Conservation (phyloP, 2,329 filamentous ascomycete genomes). For the Aspergillus clavatus region DNA sequence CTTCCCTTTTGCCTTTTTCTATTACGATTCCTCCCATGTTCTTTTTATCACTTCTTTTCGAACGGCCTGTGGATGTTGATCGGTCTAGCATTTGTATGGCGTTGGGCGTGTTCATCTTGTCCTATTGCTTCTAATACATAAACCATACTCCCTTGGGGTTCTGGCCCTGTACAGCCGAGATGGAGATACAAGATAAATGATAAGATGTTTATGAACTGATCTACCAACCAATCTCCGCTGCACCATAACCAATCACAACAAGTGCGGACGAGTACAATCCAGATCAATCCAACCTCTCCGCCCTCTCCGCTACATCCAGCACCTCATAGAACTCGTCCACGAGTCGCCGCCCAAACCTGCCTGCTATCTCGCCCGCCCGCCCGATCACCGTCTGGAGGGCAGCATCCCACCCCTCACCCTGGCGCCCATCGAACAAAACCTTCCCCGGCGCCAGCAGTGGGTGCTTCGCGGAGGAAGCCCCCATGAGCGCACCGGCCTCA, state of each 20-base stretch:
- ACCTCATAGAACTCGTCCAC: slow-evolving; percentile 12
- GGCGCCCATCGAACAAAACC: slow-evolving; percentile 28
- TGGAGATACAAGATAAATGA: neutral
- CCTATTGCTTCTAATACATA: neutral
- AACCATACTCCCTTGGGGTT: slow-evolving; percentile 1
- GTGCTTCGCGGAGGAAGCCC: slow-evolving; percentile 5
- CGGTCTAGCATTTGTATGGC: slow-evolving; percentile 13
- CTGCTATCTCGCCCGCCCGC: slow-evolving; percentile 15
- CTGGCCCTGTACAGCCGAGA: slow-evolving; percentile 1
- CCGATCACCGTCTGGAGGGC: slow-evolving; percentile 17
- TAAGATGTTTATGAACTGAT: slow-evolving; percentile 1
- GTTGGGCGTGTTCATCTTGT: slow-evolving; percentile 15
- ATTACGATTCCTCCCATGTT: slow-evolving; percentile 14
- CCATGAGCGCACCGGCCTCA: slow-evolving; percentile 4
- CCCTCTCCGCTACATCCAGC: slow-evolving; percentile 12
- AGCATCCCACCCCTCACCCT: slow-evolving; percentile 18
- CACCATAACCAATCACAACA: neutral
- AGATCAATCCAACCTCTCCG: slow-evolving; percentile 17
- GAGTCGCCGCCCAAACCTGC: slow-evolving; percentile 4
- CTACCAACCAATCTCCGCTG: neutral
- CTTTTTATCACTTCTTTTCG: slow-evolving; percentile 13
- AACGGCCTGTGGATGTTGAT: neutral
- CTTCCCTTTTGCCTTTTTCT: slow-evolving; percentile 6
- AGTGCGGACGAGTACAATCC: neutral
- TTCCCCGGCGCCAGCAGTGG: slow-evolving; percentile 27